Conservation (phyloP, 495 filamentous ascomycete genomes). For the Choiromyces venosus region DNA sequence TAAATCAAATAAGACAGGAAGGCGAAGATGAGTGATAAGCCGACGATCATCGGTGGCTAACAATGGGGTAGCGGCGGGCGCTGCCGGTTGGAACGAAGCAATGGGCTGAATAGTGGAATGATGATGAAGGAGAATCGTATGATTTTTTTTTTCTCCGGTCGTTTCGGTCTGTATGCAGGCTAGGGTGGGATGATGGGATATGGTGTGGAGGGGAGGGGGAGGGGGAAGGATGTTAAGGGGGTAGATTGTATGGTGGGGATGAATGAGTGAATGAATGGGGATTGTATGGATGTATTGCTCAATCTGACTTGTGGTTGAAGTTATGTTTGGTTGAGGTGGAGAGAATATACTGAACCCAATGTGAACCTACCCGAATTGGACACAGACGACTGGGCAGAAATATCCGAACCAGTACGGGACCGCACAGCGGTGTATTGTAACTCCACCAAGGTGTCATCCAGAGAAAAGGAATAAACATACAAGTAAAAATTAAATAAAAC, state of each 20-base stretch:
- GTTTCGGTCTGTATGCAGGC: conserved; percentile 11
- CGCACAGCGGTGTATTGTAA: not conserved
- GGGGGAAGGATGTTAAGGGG: conserved; percentile 9
- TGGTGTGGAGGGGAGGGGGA: conserved; percentile 1
- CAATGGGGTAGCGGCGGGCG: conserved; percentile 13
- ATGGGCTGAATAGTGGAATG: conserved; percentile 32
- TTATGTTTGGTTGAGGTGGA: not conserved
- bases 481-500: not conserved
- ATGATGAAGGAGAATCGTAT: conserved; percentile 32
- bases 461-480: not conserved
- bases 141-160: conserved; percentile 23
- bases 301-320: not conserved
- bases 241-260: conserved; percentile 9
- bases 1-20: conserved; percentile 39
- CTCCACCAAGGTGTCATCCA: not conserved
- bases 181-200: conserved; percentile 5
- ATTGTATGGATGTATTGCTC: not conserved
- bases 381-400: not conserved
- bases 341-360: too few species aligned
- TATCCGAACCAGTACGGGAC: not conserved
- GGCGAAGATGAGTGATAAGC: conserved; percentile 35
- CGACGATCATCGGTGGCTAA: conserved; percentile 36
- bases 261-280: not conserved
- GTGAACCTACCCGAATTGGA: not conserved
- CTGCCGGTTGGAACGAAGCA: conserved; percentile 19